Base-by-base conservation (phyloP, 805 yeast species). In the Metschnikowia drakensbergensis region DNA sequence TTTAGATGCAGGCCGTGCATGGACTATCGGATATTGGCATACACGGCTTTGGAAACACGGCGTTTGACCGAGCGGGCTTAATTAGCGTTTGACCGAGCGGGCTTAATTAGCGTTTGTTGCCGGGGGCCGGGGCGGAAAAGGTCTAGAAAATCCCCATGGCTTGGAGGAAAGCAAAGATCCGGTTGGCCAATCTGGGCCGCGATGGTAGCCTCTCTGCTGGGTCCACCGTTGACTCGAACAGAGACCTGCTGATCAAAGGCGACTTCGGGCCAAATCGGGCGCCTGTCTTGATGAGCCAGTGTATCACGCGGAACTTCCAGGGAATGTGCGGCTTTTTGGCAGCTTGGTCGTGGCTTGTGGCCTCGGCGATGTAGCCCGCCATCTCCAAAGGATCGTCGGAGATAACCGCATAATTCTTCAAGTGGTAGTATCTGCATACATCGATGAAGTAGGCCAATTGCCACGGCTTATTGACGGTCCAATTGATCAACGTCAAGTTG, bases 401-500 rank as follows among this genome's bases (percentile, higher is more conserved):
- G 34, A 72, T 64, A 8, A 72, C 53, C 0, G 75, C 77, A 48
- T 61, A 71, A 38, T 69, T 71, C 2, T 46, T 36, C 7, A 72
- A 38, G 3, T 51, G 42, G 13, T 65, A 63, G 4, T 45, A 35
- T 38, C 47, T 48, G 33, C 72, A 67, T 13, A 71, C 45, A 13
- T 52, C 55, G 22, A 42, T 45, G 40, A 71, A 61, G 55, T 70
- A 70, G 30, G 68, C 65, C 40, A 58, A 66, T 50, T 72, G 76
- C n/a, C 49, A 50, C n/a, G 42, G 46, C 35, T 51, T 66, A 52
- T 72, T 72, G 40, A 72, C 55, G 7, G 77, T 72, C 77, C 76
- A 72, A 17, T 68, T 59, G 47, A 58, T 69, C 34, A 72, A 56
- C 42, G 61, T 62, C 54, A 71, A 54, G 48, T 65, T 53, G 44